phyloP scores from a whole-genome alignment of 2,329 filamentous ascomycete genomes.

The Colletotrichum tofieldiae region DNA sequence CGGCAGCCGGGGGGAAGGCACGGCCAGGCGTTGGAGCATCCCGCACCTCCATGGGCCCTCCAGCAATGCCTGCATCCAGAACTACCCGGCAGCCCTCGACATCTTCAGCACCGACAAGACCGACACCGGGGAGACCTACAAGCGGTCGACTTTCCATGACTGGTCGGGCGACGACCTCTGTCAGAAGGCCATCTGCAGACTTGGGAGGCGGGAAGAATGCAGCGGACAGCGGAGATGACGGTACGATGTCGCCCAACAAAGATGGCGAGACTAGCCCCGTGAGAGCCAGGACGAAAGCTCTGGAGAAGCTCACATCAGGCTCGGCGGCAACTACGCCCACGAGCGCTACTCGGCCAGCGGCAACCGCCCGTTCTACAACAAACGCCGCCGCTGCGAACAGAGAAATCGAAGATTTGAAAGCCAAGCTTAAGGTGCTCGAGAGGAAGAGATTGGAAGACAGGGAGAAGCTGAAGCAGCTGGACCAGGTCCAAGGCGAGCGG shows the following conservation, averaged over 20 bases:
- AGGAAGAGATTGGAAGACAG: slow-evolving; percentile 89
- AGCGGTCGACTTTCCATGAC: slow-evolving; percentile 59
- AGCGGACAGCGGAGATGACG: slow-evolving; percentile 55
- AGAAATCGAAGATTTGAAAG: slow-evolving; percentile 89
- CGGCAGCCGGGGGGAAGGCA: slow-evolving; percentile 63
- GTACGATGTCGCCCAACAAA: slow-evolving; percentile 63
- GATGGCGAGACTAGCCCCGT: slow-evolving; percentile 69
- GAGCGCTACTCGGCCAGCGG: slow-evolving; percentile 44
- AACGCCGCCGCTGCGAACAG: slow-evolving; percentile 68
- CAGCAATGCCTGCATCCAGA: slow-evolving; percentile 64
- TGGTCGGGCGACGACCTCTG: slow-evolving; percentile 54
- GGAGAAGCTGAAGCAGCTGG: slow-evolving; percentile 85
- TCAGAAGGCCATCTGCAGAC: slow-evolving; percentile 64
- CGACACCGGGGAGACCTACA: slow-evolving; percentile 55
- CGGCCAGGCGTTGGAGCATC: slow-evolving; percentile 69
- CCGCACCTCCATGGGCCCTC: slow-evolving; percentile 79
- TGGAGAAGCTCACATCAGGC: slow-evolving; percentile 66
- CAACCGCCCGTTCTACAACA: slow-evolving; percentile 53
- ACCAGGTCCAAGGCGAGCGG: slow-evolving; percentile 81
- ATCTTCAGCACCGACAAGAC: slow-evolving; percentile 53
- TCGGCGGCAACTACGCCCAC: slow-evolving; percentile 51
- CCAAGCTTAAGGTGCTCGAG: slow-evolving; percentile 89
- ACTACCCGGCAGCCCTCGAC: slow-evolving; percentile 61
- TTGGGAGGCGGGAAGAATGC: slow-evolving; percentile 60
- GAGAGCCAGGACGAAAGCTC: slow-evolving; percentile 63